phyloP scores from a whole-genome alignment of 1,139 yeast species.

The Debaryomyces coudertii region DNA sequence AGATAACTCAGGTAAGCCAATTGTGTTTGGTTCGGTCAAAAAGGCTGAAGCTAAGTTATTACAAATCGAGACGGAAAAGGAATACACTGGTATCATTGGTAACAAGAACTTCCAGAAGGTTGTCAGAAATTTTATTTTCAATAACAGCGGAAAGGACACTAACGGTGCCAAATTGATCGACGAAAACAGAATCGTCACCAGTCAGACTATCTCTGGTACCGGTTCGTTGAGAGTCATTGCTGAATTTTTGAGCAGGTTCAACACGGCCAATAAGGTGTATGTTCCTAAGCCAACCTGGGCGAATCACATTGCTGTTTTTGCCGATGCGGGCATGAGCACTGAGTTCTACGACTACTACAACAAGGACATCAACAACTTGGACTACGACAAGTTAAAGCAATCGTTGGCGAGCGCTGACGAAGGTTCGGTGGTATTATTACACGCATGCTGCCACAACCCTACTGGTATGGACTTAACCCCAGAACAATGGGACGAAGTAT shows the following conservation, averaged over 20 bases:
- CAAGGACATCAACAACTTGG: slow-evolving; percentile 54
- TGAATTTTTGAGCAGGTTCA: slow-evolving; percentile 54
- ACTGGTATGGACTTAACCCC: slow-evolving; percentile 93
- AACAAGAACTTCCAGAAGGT: slow-evolving; percentile 50
- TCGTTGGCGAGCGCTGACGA: slow-evolving; percentile 45
- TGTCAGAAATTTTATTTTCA: slow-evolving; percentile 54
- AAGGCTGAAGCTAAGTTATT: slow-evolving; percentile 47
- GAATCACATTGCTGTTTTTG: slow-evolving; percentile 63
- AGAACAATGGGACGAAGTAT: slow-evolving; percentile 81
- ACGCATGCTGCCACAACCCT: slow-evolving; percentile 98
- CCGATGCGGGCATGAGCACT: slow-evolving; percentile 50
- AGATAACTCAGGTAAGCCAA: slow-evolving; percentile 51
- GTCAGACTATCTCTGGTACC: slow-evolving; percentile 64
- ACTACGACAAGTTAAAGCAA: slow-evolving; percentile 52
- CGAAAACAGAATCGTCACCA: slow-evolving; percentile 53
- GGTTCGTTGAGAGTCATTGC: slow-evolving; percentile 61
- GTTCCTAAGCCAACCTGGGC: slow-evolving; percentile 80
- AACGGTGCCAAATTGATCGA: slow-evolving; percentile 51
- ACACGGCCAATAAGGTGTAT: slow-evolving; percentile 47
- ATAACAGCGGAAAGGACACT: slow-evolving; percentile 51
- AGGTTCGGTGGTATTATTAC: slow-evolving; percentile 73
- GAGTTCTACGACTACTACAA: slow-evolving; percentile 57
- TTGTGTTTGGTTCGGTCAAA: slow-evolving; percentile 52
- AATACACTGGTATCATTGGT: slow-evolving; percentile 60
- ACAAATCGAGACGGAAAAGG: slow-evolving; percentile 53